phyloP scores from a whole-genome alignment of 179 eudicot genomes.

The Actinidia polygama region DNA sequence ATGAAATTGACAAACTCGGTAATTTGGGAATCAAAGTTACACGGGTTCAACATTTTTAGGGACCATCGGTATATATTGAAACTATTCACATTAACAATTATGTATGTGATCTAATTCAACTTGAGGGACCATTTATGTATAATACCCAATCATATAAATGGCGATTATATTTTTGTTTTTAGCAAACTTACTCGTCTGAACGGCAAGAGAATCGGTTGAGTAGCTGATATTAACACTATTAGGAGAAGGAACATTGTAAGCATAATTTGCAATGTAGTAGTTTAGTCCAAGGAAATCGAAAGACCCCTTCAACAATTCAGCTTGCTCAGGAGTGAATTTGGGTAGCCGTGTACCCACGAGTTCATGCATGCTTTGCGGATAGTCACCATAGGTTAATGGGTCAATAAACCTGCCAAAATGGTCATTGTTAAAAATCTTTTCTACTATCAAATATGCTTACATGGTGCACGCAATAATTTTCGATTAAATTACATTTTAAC shows the following conservation, averaged over 20 bases:
- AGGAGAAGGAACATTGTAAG: neutral
- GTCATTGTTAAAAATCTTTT: neutral
- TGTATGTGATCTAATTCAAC: neutral
- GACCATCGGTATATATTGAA: neutral
- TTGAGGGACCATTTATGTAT: neutral
- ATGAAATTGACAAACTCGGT: no score
- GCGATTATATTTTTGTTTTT: neutral
- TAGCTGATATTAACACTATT: conserved; percentile 27
- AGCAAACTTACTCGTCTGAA: conserved; percentile 13
- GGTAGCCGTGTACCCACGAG: conserved; percentile 26
- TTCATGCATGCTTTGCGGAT: conserved; percentile 22
- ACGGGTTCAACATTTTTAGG: no score
- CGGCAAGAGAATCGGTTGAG: conserved; percentile 27
- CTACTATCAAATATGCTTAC: neutral
- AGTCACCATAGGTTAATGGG: conserved; percentile 27
- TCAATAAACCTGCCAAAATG: conserved; percentile 35
- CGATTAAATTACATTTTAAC: neutral
- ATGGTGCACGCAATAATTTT: neutral
- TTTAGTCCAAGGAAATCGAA: conserved; percentile 31
- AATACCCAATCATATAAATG: neutral
- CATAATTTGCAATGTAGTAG: conserved; percentile 30
- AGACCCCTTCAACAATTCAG: conserved; percentile 18
- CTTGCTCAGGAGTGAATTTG: conserved; percentile 20
- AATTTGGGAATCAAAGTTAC: no score
- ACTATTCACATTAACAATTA: neutral